These are phyloP conservation scores for Tritrichomonas foetus DNA, from an alignment of 208 protist species.

Conservation along the genomic window DNA sequence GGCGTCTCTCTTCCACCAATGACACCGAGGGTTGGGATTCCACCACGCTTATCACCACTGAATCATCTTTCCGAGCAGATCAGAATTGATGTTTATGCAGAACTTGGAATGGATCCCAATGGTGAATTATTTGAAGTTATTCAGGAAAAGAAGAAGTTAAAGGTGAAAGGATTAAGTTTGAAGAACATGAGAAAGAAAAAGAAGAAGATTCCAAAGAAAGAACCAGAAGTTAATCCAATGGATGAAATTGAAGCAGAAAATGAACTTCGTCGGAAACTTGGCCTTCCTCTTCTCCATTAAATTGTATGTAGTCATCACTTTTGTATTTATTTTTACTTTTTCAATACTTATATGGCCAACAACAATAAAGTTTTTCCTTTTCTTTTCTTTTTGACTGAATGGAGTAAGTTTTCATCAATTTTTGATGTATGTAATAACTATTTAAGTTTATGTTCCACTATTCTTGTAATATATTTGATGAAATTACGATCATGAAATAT, in stretches of 20 bases:
- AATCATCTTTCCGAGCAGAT: not conserved
- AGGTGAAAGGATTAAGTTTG: not conserved
- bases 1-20: not conserved
- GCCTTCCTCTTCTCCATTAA: not conserved
- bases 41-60: not conserved
- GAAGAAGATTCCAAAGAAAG: not conserved
- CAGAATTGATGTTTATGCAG: not conserved
- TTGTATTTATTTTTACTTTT: too few species aligned
- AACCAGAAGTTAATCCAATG: not conserved
- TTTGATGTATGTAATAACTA: too few species aligned
- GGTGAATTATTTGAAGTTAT: not conserved
- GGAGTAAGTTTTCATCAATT: too few species aligned
- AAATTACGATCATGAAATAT: too few species aligned
- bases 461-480: too few species aligned
- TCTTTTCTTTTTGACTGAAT: too few species aligned
- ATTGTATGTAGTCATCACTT: too few species aligned
- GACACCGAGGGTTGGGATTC: not conserved
- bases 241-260: constrained; percentile 37
- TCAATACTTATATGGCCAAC: too few species aligned
- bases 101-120: not conserved
- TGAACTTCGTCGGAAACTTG: not conserved
- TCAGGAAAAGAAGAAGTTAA: not conserved
- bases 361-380: too few species aligned
- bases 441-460: too few species aligned
- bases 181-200: not conserved